Evolutionary conservation across 768 basidiomycete species (phyloP).

Genomic region (Rickenella mellea): DNA sequence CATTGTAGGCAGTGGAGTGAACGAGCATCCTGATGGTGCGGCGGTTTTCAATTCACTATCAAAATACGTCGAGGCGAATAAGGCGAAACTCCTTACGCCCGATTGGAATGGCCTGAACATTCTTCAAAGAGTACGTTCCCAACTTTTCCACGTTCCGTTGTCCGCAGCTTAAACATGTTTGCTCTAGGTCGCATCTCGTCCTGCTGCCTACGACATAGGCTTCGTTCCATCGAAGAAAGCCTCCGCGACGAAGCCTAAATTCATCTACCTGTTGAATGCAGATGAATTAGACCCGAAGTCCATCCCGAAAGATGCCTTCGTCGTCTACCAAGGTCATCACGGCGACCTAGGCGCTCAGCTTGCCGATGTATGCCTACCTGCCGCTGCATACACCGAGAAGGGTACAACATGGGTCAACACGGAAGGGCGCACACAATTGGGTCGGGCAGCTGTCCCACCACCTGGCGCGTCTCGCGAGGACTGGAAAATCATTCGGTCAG

Average conservation of each 20-base stretch:
- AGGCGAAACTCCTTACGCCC: constrained; percentile 63
- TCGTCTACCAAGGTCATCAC: constrained; percentile 98
- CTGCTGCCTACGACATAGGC: constrained; percentile 91
- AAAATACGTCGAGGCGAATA: constrained; percentile 73
- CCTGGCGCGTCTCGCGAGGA: constrained; percentile 96
- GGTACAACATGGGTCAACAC: constrained; percentile 92
- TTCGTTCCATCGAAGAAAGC: constrained; percentile 83
- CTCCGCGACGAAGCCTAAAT: constrained; percentile 73
- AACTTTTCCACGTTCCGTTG: constrained; percentile 1
- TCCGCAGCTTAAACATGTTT: background rate
- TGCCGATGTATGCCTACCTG: constrained; percentile 94
- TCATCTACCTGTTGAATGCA: constrained; percentile 92
- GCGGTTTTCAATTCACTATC: constrained; percentile 69
- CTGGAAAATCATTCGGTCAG: constrained; percentile 91
- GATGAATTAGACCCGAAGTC: constrained; percentile 85
- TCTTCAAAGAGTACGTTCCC: constrained; percentile 70
- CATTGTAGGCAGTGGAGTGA: constrained; percentile 81
- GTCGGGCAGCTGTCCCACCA: constrained; percentile 83
- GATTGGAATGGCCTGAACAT: constrained; percentile 96
- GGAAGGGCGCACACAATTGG: constrained; percentile 87
- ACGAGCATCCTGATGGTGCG: constrained; percentile 78
- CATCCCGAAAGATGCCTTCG: constrained; percentile 88
- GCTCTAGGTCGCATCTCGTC: constrained; percentile 73
- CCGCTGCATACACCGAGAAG: constrained; percentile 90
- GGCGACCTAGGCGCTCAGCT: constrained; percentile 94